phyloP scores from a whole-genome alignment of 176 grass and related monocot species.

The Ananas comosus region DNA sequence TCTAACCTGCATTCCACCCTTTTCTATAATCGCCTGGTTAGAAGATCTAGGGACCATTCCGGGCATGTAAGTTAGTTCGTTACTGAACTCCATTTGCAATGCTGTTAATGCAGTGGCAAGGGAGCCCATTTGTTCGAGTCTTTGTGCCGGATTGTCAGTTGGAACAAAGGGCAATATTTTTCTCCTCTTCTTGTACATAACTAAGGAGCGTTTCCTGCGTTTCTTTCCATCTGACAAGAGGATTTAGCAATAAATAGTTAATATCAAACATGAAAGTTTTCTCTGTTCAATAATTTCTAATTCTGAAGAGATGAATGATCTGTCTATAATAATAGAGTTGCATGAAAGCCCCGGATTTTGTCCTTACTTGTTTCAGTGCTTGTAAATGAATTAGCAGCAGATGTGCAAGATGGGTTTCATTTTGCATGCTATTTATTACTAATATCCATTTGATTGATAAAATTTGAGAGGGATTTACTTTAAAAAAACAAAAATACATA shows the following conservation, averaged over 20 bases:
- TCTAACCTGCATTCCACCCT: slow-evolving; percentile 85
- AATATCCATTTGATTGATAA: no score
- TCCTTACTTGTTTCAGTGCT: no score
- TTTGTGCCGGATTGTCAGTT: slow-evolving; percentile 39
- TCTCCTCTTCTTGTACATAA: slow-evolving; percentile 73
- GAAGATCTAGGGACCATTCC: slow-evolving; percentile 47
- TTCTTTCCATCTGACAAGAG: slow-evolving; percentile 46
- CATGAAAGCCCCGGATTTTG: no score
- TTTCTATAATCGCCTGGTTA: slow-evolving; percentile 58
- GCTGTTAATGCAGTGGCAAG: slow-evolving; percentile 63
- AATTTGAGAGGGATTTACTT: no score
- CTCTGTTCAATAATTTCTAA: not conserved
- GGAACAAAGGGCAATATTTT: slow-evolving; percentile 66
- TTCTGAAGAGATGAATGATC: not conserved
- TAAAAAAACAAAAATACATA: no score
- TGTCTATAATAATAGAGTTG: no score
- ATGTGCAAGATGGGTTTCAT: no score
- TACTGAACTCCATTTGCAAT: slow-evolving; percentile 59
- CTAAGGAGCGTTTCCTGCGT: slow-evolving; percentile 48
- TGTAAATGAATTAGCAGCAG: no score
- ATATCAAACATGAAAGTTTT: not conserved
- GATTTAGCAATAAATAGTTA: not conserved
- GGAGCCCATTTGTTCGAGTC: slow-evolving; percentile 75
- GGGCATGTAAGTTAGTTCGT: slow-evolving; percentile 58
- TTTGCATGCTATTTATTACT: no score